Evolutionary conservation across 2,329 filamentous ascomycete species (phyloP).

Genomic region (Didymella exigua): DNA sequence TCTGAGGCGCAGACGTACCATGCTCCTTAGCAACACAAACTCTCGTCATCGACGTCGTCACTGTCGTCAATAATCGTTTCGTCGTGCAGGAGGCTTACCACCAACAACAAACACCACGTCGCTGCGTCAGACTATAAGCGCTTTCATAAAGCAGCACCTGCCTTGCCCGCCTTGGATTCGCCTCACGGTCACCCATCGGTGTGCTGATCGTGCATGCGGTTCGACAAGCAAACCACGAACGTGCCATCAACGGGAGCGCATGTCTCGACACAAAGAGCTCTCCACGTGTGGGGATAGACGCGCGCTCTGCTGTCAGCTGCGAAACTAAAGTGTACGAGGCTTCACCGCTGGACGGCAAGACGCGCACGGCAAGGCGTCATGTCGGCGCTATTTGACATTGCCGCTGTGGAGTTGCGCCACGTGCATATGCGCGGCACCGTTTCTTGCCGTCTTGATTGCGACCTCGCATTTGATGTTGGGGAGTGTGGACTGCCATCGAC

Average conservation of each 20-base stretch:
- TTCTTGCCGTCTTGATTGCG: not conserved
- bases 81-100: not conserved
- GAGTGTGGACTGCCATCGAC: not conserved
- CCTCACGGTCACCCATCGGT: constrained; percentile 8
- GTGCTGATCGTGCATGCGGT: constrained; percentile 1
- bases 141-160: not conserved
- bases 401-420: constrained; percentile 18
- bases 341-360: constrained; percentile 7
- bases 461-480: not conserved
- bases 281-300: constrained; percentile 8
- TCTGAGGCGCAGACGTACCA: not conserved
- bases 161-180: not conserved
- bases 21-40: not conserved
- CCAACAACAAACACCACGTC: not conserved
- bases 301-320: constrained; percentile 15
- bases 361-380: constrained; percentile 9
- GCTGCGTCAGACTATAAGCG: not conserved
- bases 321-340: constrained; percentile 7
- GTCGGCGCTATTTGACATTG: constrained; percentile 12
- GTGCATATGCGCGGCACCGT: constrained; percentile 7
- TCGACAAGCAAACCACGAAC: not conserved
- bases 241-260: constrained; percentile 6
- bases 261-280: not conserved
- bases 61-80: not conserved
- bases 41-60: not conserved